Percentiles rank a stretch among this genome's conserved stretches.
Evolutionary conservation across 176 grass and related monocot species (phyloP).

Genomic region (Sorghum bicolor): DNA sequence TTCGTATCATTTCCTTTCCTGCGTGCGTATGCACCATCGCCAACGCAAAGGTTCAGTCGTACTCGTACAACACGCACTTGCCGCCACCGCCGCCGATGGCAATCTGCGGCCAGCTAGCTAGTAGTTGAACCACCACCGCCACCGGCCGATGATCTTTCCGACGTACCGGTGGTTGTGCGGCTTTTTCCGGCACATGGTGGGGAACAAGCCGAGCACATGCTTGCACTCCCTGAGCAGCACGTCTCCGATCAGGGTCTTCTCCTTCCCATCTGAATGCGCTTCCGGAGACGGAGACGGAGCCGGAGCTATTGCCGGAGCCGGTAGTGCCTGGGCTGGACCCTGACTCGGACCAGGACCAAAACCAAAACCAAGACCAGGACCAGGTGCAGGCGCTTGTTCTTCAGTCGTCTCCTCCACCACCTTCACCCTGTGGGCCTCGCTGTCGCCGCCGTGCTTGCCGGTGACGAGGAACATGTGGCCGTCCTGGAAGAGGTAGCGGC

Average conservation of each 20-base stretch:
- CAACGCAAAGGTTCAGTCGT: background rate
- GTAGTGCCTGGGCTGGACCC: too few relatives aligned
- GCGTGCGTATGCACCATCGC: background rate
- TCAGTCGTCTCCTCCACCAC: background rate
- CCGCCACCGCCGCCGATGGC: background rate
- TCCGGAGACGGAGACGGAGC: background rate
- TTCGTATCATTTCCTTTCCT: background rate
- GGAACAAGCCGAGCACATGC: slow-evolving; percentile 27
- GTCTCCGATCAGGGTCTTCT: slow-evolving; percentile 49
- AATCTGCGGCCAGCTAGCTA: background rate
- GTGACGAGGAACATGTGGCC: slow-evolving; percentile 46
- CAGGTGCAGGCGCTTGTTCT: background rate
- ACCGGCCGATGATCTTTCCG: slow-evolving; percentile 49
- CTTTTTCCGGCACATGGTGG: slow-evolving; percentile 35
- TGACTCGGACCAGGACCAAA: background rate
- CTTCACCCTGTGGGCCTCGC: background rate
- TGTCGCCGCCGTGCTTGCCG: background rate
- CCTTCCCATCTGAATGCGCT: background rate
- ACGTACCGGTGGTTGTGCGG: slow-evolving; percentile 27
- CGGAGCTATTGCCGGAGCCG: background rate
- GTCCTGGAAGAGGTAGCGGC: slow-evolving; percentile 50
- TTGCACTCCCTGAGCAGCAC: slow-evolving; percentile 43
- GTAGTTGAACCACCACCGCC: slow-evolving; percentile 54
- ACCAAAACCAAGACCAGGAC: background rate
- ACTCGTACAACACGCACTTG: too few relatives aligned